Evolutionary conservation across 352 stramenopile species (phyloP).

Genomic region (Phytophthora ramorum): DNA sequence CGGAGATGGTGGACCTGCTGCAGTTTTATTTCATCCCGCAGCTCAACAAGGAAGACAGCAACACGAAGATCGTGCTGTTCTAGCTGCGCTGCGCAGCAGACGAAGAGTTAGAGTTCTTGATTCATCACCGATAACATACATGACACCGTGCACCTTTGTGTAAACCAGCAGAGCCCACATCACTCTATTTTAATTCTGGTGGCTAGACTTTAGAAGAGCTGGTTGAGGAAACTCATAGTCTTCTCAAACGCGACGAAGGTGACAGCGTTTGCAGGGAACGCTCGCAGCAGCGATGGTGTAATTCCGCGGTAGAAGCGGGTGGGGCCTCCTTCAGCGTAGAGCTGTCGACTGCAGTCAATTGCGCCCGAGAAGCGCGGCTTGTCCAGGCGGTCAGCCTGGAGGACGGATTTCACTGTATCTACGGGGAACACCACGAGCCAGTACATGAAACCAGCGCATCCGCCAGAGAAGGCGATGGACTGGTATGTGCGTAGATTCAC

Average conservation of each 20-base stretch:
- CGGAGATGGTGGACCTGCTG: constrained; percentile 81
- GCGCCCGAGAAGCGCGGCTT: constrained; percentile 75
- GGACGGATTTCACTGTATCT: constrained; percentile 86
- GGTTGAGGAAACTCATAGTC: constrained; percentile 76
- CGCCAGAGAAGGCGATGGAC: constrained; percentile 72
- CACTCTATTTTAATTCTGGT: constrained; percentile 10
- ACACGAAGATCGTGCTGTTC: constrained; percentile 82
- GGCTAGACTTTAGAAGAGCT: constrained; percentile 60
- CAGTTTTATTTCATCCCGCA: constrained; percentile 77
- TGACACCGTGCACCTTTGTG: background rate
- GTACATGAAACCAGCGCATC: constrained; percentile 86
- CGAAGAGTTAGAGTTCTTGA: constrained; percentile 7
- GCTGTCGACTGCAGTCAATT: constrained; percentile 67
- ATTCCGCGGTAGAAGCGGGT: constrained; percentile 84
- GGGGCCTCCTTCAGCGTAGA: constrained; percentile 72
- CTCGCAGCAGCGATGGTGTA: constrained; percentile 73
- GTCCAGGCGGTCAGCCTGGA: constrained; percentile 79
- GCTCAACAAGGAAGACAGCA: constrained; percentile 51
- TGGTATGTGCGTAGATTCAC: constrained; percentile 75
- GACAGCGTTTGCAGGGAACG: constrained; percentile 86
- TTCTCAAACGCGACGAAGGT: constrained; percentile 89
- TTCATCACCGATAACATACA: constrained; percentile 22
- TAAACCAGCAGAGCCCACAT: constrained; percentile 7
- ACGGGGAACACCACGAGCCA: constrained; percentile 85
- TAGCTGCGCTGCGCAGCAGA: constrained; percentile 27